These are phyloP conservation scores for Nematodospora valgi DNA, from an alignment of 805 yeast species.

Conservation along the genomic window DNA sequence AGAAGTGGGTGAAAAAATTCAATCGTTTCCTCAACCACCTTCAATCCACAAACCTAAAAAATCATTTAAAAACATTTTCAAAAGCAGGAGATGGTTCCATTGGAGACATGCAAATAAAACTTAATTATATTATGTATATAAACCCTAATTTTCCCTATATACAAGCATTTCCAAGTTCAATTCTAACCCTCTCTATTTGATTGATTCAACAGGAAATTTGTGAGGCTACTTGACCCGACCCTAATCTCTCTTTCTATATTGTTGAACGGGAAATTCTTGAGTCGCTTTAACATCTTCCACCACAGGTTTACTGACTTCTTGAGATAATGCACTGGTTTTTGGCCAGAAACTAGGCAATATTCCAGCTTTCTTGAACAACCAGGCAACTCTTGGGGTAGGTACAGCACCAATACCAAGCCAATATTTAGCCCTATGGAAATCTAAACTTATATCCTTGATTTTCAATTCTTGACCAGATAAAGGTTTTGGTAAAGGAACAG, in stretches of 20 bases:
- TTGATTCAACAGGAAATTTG: no score
- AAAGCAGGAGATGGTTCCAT: no score
- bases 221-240: no score
- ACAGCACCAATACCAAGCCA: slow-evolving; percentile 99
- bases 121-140: no score
- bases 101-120: no score
- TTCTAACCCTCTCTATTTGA: no score
- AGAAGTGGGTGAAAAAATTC: not conserved
- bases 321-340: slow-evolving; percentile 37
- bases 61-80: no score
- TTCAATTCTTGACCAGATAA: slow-evolving; percentile 47
- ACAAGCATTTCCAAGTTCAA: no score
- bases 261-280: slow-evolving; percentile 30
- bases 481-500: slow-evolving; percentile 65
- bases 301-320: slow-evolving; percentile 28
- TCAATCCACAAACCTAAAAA: no score
- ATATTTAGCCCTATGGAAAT: slow-evolving; percentile 85
- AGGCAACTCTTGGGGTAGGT: slow-evolving; percentile 78
- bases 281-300: slow-evolving; percentile 22
- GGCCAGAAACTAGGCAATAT: slow-evolving; percentile 61
- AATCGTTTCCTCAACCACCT: no score
- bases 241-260: slow-evolving; percentile 31
- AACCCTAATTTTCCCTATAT: no score
- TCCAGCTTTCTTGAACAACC: slow-evolving; percentile 76
- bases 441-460: slow-evolving; percentile 75